A percentile compares a stretch with the other conserved stretches of the same genome.
These are phyloP conservation scores for Hypoxylon rickii DNA, from an alignment of 495 filamentous ascomycete genomes.

Conservation along the genomic window DNA sequence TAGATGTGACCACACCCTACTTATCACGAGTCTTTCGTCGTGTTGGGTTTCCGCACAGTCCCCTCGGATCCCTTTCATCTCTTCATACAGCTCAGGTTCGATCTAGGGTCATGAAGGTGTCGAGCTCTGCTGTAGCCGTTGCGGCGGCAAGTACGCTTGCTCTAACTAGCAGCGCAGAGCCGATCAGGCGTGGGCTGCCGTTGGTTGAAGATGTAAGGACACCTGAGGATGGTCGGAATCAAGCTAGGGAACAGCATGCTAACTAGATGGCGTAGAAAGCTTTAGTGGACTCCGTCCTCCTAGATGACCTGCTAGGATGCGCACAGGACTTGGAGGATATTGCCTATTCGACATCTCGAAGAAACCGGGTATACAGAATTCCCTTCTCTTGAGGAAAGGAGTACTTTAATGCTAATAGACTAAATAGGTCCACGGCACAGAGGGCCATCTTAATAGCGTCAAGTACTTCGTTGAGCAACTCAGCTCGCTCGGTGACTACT, in stretches of 20 bases:
- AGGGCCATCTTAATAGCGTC: slow-evolving; percentile 67
- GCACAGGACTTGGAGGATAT: slow-evolving; percentile 51
- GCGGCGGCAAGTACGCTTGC: slow-evolving; percentile 25
- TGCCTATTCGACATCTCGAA: slow-evolving; percentile 37
- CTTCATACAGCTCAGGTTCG: neutral
- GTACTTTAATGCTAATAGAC: slow-evolving; percentile 2
- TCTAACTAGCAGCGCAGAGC: slow-evolving; percentile 22
- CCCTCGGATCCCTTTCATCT: neutral
- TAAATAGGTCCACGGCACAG: slow-evolving; percentile 63
- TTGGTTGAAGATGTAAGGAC: slow-evolving; percentile 30
- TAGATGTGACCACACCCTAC: too few relatives aligned
- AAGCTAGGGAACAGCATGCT: neutral
- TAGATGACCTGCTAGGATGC: slow-evolving; percentile 47
- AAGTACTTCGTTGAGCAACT: slow-evolving; percentile 63
- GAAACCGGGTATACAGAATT: slow-evolving; percentile 31
- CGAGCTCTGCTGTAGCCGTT: slow-evolving; percentile 12
- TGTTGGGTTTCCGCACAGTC: neutral
- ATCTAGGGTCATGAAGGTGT: slow-evolving; percentile 17
- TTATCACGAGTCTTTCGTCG: neutral
- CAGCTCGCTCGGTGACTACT: slow-evolving; percentile 55
- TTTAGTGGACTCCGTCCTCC: slow-evolving; percentile 24
- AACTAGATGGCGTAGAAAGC: slow-evolving; percentile 15
- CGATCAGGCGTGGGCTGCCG: slow-evolving; percentile 21
- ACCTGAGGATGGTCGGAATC: neutral
- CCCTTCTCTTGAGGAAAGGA: neutral